Evolutionary conservation across 192 early-diverging fungal genomes (phyloP), one percentile per base, ranked within the genome.

Genomic region (Coemansia sp.): DNA sequence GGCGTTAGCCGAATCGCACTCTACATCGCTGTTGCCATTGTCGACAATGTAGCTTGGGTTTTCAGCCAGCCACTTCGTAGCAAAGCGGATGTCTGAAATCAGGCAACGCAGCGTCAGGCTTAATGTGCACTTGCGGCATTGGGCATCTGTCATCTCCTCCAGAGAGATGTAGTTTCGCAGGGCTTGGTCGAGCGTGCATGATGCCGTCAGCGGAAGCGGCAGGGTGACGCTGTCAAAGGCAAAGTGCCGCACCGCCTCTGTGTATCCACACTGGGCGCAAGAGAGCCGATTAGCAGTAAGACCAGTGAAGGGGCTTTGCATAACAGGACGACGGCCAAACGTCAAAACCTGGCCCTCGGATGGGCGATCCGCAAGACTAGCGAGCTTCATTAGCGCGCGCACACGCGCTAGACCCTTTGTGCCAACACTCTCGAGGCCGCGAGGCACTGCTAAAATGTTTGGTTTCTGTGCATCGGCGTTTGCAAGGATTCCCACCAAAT

Each of bases 211-310:
- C 7, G 93, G 91, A 43, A 91, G 71, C 23, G 84, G 78, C n/a
- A 93, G 74, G 15, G 89, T 90, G 0, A 92, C 63, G 58, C 90
- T 92, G 71, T 92, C 90, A 78, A 94, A 94, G 17, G 89, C 85
- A 69, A 90, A 89, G 62, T 92, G 91, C 0, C 90, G 87, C 14
- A 92, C 81, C 0, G 88, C 88, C 58, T 87, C 86, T 15, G 90
- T 89, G 52, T 93, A 93, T 7, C 90, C 88, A 61, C 94, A 96
- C 42, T 87, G 81, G 43, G 83, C 75, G 65, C 94, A 96, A 23
- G 89, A 89, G 50, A 93, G 84, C 20, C 87, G 83, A 62, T 81
- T 89, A 7, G 91, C 92, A 38, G 87, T 76, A 66, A 93, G 61
- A 7, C 94, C 94, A 5, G 87, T 85, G 66, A 96, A 86, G 0